Evolutionary conservation across 2,329 filamentous ascomycete species (phyloP), one percentile per base, ranked within the genome.

Genomic region (Thielaviopsis cerberus): DNA sequence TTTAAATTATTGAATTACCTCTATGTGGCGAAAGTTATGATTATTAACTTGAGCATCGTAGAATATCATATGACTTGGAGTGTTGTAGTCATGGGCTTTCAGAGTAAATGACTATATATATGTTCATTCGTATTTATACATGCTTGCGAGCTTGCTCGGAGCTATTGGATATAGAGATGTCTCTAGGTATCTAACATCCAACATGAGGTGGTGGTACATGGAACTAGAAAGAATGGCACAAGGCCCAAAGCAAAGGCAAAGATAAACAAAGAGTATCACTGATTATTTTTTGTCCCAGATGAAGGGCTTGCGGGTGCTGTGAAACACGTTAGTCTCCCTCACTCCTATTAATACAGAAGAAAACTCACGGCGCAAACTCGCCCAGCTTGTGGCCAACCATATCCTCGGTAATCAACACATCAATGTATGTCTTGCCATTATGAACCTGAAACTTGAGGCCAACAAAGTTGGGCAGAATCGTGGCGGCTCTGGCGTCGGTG

Each of bases 321-420:
- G 30, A 37, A 20, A 58, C 27, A 53, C 45, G 24, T 51, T 25
- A 23, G 55, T 34, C 5, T 48, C 17, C 13, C 54, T 51, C 37
- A 11, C 15, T 11, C 6, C 22, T 26, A 22, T n/a, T n/a, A n/a
- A n/a, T n/a, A n/a, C n/a, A 53, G 23, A 7, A 3, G 52, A 34
- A 34, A 26, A 81, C 88, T 67, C 79, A 95, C 89, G 81, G 75
- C 62, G 88, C 83, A 69, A 95, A 96, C 72, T 96, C 90, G 65
- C 90, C 90, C 64, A 96, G 76, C 73, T 95, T 96, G 71, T 92
- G 86, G 57, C 90, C 90, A 54, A 96, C 90, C 90, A 96, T 96
- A 67, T 95, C 87, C 69, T 95, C 90, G 17, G 89, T 94, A 62
- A 96, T 86, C 63, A 76, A 78, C 57, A 95, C 77, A 64, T 92